Evolutionary conservation across 352 stramenopile genomes (phyloP).

Genomic region (Globisporangium middletonii): DNA sequence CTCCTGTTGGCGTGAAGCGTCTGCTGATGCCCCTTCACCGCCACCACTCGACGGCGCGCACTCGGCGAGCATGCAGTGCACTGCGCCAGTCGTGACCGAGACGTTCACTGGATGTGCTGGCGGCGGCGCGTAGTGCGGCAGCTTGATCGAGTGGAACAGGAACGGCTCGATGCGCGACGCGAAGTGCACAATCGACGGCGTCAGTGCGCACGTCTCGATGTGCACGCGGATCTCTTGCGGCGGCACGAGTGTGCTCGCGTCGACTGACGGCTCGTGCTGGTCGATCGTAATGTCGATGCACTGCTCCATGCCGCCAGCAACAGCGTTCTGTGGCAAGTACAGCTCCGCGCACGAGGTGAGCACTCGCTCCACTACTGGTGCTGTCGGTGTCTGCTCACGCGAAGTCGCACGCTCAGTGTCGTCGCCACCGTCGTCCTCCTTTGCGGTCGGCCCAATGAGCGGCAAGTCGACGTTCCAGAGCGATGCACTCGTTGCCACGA

Average conservation of each 20-base stretch:
- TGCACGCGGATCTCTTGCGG: constrained; percentile 52
- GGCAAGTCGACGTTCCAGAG: constrained; percentile 43
- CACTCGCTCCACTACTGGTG: neutral
- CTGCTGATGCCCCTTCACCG: too few relatives aligned
- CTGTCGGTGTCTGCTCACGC: too few relatives aligned
- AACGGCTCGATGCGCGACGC: constrained; percentile 41
- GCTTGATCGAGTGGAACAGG: constrained; percentile 29
- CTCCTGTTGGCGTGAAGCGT: too few relatives aligned
- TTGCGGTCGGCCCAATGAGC: neutral
- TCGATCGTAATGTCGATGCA: constrained; percentile 48
- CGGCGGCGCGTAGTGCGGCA: constrained; percentile 28
- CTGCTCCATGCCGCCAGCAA: neutral
- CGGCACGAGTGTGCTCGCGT: constrained; percentile 5
- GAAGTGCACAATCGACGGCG: constrained; percentile 43
- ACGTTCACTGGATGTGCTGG: constrained; percentile 28
- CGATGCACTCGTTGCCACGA: constrained; percentile 26
- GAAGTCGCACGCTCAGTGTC: neutral
- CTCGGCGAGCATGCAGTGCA: constrained; percentile 51
- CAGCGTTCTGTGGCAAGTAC: constrained; percentile 15
- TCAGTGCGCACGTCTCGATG: constrained; percentile 49
- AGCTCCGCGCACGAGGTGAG: constrained; percentile 31
- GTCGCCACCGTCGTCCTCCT: neutral
- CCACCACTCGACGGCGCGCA: constrained; percentile 16
- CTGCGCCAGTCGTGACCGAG: constrained; percentile 58
- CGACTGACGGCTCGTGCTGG: constrained; percentile 14